Evolutionary conservation across 768 basidiomycete genomes (phyloP), one percentile per base, ranked within the genome.

Genomic region (Mrakia blollopis): DNA sequence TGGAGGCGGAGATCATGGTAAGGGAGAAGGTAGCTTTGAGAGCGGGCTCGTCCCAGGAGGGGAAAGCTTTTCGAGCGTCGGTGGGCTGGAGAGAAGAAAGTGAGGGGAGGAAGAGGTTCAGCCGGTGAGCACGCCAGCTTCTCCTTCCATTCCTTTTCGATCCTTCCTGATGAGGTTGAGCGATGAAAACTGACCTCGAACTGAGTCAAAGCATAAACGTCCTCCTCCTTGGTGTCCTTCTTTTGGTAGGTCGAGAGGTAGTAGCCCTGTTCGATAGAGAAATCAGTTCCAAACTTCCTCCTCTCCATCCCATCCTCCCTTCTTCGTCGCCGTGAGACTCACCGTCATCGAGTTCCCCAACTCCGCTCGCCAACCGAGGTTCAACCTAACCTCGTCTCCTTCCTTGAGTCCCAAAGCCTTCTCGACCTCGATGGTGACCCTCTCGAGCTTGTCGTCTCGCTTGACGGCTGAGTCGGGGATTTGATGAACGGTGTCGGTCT

Each of bases 21-120:
- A 94, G 85, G 0, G 87, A 78, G 81, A 81, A 86, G 3, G 90
- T 93, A 0, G 94, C 91, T 83, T 98, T 98, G 80, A 95, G 86
- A 52, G 89, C 86, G 23, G 95, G 96, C 82, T 78, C 77, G 77
- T 78, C 77, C 77, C 72, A 73, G 37, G 63, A 78, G 3, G 77
- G 77, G 37, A 78, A 61, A 23, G 77, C 77, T 35, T 70, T 67
- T 54, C 77, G 72, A 18, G 77, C 77, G 60, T 73, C 72, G 44
- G 73, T 78, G n/a, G 72, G 35, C 35, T 74, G 79, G 79, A 77
- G 82, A 76, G 83, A n/a, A n/a, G n/a, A n/a, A n/a, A n/a, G n/a
- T n/a, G n/a, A n/a, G n/a, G n/a, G 84, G 81, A 44, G 10, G 84
- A 84, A 35, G 83, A 83, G 52, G 71, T 28, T 72, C 39, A 10